phyloP scores from a whole-genome alignment of 2,329 filamentous ascomycete species.

The Beauveria sp. region DNA sequence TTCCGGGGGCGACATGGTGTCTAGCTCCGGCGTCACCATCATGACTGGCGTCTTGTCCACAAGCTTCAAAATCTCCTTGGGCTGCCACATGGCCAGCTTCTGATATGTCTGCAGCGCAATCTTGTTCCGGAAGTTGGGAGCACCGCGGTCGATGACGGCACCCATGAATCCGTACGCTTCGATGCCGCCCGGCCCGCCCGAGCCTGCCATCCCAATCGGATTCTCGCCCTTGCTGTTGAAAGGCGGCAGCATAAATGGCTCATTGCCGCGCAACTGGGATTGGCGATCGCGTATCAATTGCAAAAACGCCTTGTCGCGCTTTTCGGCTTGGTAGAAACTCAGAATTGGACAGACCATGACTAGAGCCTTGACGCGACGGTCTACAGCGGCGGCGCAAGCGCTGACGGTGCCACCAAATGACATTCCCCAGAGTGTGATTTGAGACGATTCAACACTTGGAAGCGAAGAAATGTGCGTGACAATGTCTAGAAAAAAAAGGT shows the following conservation, averaged over 20 bases:
- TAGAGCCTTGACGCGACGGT: slow-evolving; percentile 12
- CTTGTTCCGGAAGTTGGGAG: slow-evolving; percentile 18
- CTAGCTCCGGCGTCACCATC: slow-evolving; percentile 22
- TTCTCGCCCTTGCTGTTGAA: slow-evolving; percentile 29
- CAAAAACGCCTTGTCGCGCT: slow-evolving; percentile 21
- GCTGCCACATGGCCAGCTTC: slow-evolving; percentile 18
- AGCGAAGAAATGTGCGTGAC: slow-evolving; percentile 39
- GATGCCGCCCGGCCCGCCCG: slow-evolving; percentile 2
- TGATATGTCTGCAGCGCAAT: slow-evolving; percentile 22
- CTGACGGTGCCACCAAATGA: slow-evolving; percentile 22
- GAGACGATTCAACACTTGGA: slow-evolving; percentile 26
- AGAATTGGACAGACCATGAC: not conserved
- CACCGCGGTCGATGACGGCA: slow-evolving; percentile 11
- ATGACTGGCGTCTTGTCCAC: slow-evolving; percentile 18
- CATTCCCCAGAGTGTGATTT: slow-evolving; percentile 24
- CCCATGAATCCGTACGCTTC: slow-evolving; percentile 19
- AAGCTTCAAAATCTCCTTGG: slow-evolving; percentile 14
- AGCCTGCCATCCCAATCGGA: slow-evolving; percentile 25
- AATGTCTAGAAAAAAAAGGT: not conserved
- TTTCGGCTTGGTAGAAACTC: not conserved
- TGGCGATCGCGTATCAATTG: slow-evolving; percentile 29
- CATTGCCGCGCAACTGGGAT: slow-evolving; percentile 30
- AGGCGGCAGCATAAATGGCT: slow-evolving; percentile 28
- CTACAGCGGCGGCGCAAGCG: slow-evolving; percentile 21
- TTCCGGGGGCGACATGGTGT: slow-evolving; percentile 26